Percentiles rank a stretch among this genome's conserved stretches.
Evolutionary conservation across 805 yeast genomes (phyloP).

Genomic region (Candida caryicola): DNA sequence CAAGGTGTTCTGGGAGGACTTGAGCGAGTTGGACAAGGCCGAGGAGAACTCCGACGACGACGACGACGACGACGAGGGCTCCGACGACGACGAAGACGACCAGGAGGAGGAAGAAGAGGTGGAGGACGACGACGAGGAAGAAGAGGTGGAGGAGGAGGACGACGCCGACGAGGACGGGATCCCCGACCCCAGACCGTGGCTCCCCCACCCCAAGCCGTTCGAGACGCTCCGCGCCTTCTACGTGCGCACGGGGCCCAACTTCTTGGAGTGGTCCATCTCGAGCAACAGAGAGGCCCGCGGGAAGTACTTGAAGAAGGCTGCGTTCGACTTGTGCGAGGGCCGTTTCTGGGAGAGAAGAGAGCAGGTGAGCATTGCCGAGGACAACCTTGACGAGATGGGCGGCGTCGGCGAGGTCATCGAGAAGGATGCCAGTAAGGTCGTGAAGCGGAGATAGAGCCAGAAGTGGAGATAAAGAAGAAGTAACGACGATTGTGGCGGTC

Average conservation of each 20-base stretch:
- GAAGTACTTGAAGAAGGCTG: slow-evolving; percentile 80
- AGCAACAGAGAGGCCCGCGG: slow-evolving; percentile 84
- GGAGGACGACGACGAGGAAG: slow-evolving; percentile 50
- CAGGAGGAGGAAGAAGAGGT: slow-evolving; percentile 59
- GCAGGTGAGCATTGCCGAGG: slow-evolving; percentile 83
- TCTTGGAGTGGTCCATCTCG: slow-evolving; percentile 90
- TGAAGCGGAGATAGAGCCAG: slow-evolving; percentile 45
- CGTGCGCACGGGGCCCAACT: slow-evolving; percentile 78
- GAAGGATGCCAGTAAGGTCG: slow-evolving; percentile 51
- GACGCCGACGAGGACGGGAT: slow-evolving; percentile 63
- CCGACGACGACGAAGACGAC: slow-evolving; percentile 63
- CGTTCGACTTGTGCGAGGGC: slow-evolving; percentile 88
- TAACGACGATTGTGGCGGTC: no score
- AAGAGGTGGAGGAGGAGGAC: slow-evolving; percentile 63
- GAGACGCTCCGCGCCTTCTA: slow-evolving; percentile 83
- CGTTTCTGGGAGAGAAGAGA: slow-evolving; percentile 99
- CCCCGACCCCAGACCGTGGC: slow-evolving; percentile 94
- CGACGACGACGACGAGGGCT: slow-evolving; percentile 46
- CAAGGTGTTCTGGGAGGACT: slow-evolving; percentile 86
- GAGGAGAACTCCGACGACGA: slow-evolving; percentile 64
- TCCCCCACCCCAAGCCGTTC: slow-evolving; percentile 95
- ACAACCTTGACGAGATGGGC: slow-evolving; percentile 81
- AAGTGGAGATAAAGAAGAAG: not conserved
- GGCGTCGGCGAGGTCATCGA: slow-evolving; percentile 89
- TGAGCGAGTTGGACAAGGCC: slow-evolving; percentile 53